A percentile compares a stretch with the other conserved stretches of the same genome.
Evolutionary conservation across 116 monocot genomes (phyloP).

Genomic region (Iris pallida): DNA sequence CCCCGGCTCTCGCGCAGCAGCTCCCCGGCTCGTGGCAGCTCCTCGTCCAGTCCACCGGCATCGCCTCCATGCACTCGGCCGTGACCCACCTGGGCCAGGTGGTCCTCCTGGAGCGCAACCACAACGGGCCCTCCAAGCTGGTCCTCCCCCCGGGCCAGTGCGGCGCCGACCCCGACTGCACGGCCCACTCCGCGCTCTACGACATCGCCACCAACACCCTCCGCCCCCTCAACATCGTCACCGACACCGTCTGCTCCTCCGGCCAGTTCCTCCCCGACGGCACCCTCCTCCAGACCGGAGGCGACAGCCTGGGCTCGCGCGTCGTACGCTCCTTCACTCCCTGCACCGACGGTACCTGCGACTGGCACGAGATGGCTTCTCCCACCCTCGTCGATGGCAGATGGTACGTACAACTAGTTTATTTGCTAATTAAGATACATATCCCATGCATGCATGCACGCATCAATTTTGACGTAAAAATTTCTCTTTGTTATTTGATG

Average conservation of each 20-base stretch:
- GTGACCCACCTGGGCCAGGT: slow-evolving; percentile 55
- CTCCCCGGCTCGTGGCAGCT: slow-evolving; percentile 72
- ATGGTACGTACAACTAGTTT: no score
- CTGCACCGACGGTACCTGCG: slow-evolving; percentile 13
- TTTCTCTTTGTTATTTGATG: no score
- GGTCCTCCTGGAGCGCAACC: slow-evolving; percentile 72
- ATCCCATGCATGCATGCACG: no score
- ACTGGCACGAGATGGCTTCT: slow-evolving; percentile 47
- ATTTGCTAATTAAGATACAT: no score
- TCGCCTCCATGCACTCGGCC: slow-evolving; percentile 81
- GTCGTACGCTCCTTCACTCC: slow-evolving; percentile 46
- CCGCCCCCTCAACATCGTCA: slow-evolving; percentile 53
- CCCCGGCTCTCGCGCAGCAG: slow-evolving; percentile 13
- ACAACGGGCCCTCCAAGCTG: slow-evolving; percentile 60
- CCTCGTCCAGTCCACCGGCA: slow-evolving; percentile 49
- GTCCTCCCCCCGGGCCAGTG: slow-evolving; percentile 24
- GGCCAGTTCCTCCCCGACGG: slow-evolving; percentile 66
- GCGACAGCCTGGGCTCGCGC: slow-evolving; percentile 46
- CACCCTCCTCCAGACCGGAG: slow-evolving; percentile 67
- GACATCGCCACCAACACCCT: slow-evolving; percentile 31
- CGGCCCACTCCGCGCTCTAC: slow-evolving; percentile 66
- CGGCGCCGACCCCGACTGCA: slow-evolving; percentile 41
- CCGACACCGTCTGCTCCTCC: slow-evolving; percentile 68
- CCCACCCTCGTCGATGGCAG: slow-evolving; percentile 30
- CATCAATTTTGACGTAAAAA: background rate